Evolutionary conservation across 768 basidiomycete genomes (phyloP), one percentile per base, ranked within the genome.

Genomic region (Daedaleopsis sinensis): DNA sequence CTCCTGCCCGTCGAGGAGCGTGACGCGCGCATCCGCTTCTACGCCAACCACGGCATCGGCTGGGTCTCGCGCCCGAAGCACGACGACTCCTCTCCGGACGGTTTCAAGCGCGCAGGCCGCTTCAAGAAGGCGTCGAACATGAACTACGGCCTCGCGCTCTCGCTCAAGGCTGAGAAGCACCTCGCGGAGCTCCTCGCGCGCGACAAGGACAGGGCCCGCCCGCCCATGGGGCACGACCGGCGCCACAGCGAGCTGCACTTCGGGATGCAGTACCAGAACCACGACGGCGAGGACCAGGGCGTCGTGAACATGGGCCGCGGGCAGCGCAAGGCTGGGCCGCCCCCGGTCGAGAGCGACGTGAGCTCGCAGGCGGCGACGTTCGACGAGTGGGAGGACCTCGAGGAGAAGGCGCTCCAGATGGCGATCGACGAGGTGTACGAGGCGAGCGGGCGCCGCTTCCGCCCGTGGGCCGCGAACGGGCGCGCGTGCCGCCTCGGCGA

Each of bases 251-350:
- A 75, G 7, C 71, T 76, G 53, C 79, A 81, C 62, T 85, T 84
- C 55, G 90, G 89, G 24, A 79, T 84, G 66, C 87, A 89, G 70
- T 86, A 86, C 66, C 85, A 86, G 71, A 85, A 86, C 53, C 81
- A 79, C 36, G 80, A 83, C 32, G 83, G 89, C n/a, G 85, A 84
- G 65, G 87, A 91, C 65, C 77, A 79, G 70, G 69, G 67, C 32
- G 66, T 75, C 15, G 52, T 79, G 32, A 70, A 69, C 70, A 71
- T 36, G 67, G 70, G 61, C 67, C 68, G 21, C 42, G 65, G 27
- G 42, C 66, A 48, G 56, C 67, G 52, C 65, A 32, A 32, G 27
- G 66, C 32, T 59, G 36, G 59, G 21, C 43, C 55, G 39, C 3
- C 5, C 11, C 18, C 39, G 11, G 39, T 12, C 12, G 65, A 54